phyloP scores from a whole-genome alignment of 2,329 filamentous ascomycete species.

The Diaporthe helianthi region DNA sequence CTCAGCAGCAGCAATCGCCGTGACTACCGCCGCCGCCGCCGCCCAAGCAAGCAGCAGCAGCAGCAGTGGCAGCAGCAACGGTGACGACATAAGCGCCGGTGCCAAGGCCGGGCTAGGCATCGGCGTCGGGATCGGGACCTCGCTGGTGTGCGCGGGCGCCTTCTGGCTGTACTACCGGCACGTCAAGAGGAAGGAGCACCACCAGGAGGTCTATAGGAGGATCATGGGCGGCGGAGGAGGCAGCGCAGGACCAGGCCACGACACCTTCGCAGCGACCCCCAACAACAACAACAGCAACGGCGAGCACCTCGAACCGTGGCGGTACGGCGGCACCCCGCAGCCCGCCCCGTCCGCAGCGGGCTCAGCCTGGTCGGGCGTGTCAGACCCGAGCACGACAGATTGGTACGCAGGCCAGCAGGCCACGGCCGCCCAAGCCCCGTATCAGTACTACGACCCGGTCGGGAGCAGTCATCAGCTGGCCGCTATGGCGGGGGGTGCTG shows the following conservation, averaged over 20 bases:
- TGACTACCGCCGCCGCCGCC: neutral
- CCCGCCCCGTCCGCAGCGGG: neutral
- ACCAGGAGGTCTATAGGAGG: slow-evolving; percentile 22
- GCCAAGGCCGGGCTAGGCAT: slow-evolving; percentile 14
- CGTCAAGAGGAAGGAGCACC: slow-evolving; percentile 17
- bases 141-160: neutral
- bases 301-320: slow-evolving; percentile 19
- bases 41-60: neutral
- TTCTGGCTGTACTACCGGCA: slow-evolving; percentile 25
- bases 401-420: neutral
- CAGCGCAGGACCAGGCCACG: neutral
- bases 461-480: neutral
- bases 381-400: neutral
- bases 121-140: slow-evolving; percentile 8
- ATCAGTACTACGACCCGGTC: slow-evolving; percentile 22
- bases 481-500: no score
- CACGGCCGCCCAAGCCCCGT: neutral
- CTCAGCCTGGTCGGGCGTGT: slow-evolving; percentile 4
- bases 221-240: neutral
- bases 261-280: neutral
- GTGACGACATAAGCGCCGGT: neutral
- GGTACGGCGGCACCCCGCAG: slow-evolving; percentile 6
- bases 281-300: no score
- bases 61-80: neutral
- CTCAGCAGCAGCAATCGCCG: no score